Percentiles rank a stretch among this genome's conserved stretches.
Evolutionary conservation across 169 alveolate species (phyloP).

Genomic region (Plasmodium falciparum): DNA sequence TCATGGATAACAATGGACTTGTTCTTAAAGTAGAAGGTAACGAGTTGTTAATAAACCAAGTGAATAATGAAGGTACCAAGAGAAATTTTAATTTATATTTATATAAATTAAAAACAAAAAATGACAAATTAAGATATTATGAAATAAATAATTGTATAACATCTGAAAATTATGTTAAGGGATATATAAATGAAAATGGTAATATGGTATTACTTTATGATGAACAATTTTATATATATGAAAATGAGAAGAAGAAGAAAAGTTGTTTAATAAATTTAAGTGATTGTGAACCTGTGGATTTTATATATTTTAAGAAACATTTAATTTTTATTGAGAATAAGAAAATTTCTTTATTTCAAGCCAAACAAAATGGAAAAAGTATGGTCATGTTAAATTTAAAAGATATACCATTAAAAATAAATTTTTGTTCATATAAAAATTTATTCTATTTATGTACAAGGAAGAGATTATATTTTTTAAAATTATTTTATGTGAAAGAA

Average conservation of each 20-base stretch:
- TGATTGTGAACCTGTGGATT: conserved; percentile 43
- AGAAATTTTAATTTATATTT: conserved; percentile 1
- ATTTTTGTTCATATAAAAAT: conserved; percentile 55
- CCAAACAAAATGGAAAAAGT: conserved; percentile 33
- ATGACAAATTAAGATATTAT: conserved; percentile 41
- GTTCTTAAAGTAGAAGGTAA: conserved; percentile 32
- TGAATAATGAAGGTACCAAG: conserved; percentile 2
- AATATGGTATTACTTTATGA: conserved; percentile 38
- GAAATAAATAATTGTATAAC: conserved; percentile 34
- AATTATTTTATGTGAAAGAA: conserved; percentile 31
- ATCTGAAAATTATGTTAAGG: conserved; percentile 35
- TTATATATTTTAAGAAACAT: conserved; percentile 60
- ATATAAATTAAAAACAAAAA: conserved; percentile 28
- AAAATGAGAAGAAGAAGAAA: conserved; percentile 46
- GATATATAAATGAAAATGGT: conserved; percentile 6
- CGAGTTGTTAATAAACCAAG: conserved; percentile 28
- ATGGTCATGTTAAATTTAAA: conserved; percentile 47
- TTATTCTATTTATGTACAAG: conserved; percentile 35
- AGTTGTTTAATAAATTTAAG: conserved; percentile 25
- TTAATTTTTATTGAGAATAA: conserved; percentile 48
- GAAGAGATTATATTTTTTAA: conserved; percentile 56
- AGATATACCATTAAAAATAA: conserved; percentile 38
- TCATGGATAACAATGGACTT: conserved; percentile 49
- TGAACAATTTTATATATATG: conserved; percentile 42
- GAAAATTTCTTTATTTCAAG: conserved; percentile 36